Percentiles rank a stretch among this genome's conserved stretches.
phyloP scores from a whole-genome alignment of 2,329 filamentous ascomycete species.

The Botrytis porri region DNA sequence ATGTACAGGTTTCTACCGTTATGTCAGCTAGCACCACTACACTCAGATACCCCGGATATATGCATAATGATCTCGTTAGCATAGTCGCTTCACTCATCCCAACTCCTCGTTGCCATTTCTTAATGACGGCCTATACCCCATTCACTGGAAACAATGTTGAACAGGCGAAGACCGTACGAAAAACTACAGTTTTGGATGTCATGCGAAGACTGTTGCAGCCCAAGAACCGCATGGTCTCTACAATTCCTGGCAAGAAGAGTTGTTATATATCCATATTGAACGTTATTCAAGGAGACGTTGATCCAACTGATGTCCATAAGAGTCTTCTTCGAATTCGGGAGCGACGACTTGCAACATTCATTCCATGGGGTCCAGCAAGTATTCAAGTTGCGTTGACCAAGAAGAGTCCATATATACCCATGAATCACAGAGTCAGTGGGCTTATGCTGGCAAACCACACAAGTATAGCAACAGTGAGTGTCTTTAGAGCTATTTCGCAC shows the following conservation, averaged over 20 bases:
- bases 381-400: conserved; percentile 97
- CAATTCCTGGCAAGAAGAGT: conserved; percentile 90
- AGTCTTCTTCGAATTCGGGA: conserved; percentile 94
- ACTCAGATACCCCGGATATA: conserved; percentile 94
- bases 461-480: conserved; percentile 78
- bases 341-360: conserved; percentile 89
- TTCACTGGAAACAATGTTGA: conserved; percentile 96
- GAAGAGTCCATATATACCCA: conserved; percentile 92
- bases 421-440: conserved; percentile 90
- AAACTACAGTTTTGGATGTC: conserved; percentile 95
- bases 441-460: conserved; percentile 99
- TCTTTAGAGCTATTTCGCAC: not conserved
- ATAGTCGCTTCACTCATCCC: conserved; percentile 95
- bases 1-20: conserved; percentile 78
- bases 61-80: conserved; percentile 98
- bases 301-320: conserved; percentile 98
- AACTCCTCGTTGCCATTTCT: conserved; percentile 93
- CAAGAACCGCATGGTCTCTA: conserved; percentile 99
- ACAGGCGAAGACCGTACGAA: conserved; percentile 94
- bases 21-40: conserved; percentile 99
- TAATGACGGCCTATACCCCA: conserved; percentile 97
- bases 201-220: conserved; percentile 94
- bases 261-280: conserved; percentile 99
- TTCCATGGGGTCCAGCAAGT: conserved; percentile 95
- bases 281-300: conserved; percentile 97